Evolutionary conservation across 148 eudicot species (phyloP).

Genomic region (Silene latifolia): DNA sequence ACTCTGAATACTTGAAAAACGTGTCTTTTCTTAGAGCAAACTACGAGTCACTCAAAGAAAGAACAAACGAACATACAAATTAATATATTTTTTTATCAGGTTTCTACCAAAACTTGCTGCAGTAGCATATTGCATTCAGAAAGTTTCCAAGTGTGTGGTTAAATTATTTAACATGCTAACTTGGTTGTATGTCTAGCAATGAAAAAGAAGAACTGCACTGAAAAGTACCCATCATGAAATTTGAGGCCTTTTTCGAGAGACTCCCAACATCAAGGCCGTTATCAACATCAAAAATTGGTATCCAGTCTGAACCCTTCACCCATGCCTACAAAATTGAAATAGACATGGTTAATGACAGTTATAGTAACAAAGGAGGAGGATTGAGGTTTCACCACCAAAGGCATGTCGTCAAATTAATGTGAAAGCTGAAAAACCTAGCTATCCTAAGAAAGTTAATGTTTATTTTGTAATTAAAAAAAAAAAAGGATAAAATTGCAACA

Average conservation of each 20-base stretch:
- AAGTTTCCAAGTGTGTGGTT: neutral
- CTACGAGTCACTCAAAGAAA: too few relatives aligned
- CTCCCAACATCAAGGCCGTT: constrained; percentile 48
- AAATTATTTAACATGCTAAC: neutral
- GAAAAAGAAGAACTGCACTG: neutral
- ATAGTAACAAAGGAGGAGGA: neutral
- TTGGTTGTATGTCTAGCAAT: neutral
- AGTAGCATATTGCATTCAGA: neutral
- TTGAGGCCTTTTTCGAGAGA: constrained; percentile 66
- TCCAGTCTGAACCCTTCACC: constrained; percentile 89
- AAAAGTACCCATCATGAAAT: constrained; percentile 75
- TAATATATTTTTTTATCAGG: neutral
- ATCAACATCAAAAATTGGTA: constrained; percentile 84
- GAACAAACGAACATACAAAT: neutral
- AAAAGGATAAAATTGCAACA: too few relatives aligned
- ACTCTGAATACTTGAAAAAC: neutral
- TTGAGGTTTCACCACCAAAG: neutral
- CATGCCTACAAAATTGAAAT: constrained; percentile 62
- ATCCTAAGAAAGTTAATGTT: neutral
- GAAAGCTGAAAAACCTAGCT: neutral
- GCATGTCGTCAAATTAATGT: neutral
- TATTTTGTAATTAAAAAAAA: neutral
- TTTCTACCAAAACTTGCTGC: neutral
- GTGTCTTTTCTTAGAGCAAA: neutral
- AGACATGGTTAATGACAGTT: neutral